phyloP scores from a whole-genome alignment of 345 rosid genomes.

The Lepidium sativum region DNA sequence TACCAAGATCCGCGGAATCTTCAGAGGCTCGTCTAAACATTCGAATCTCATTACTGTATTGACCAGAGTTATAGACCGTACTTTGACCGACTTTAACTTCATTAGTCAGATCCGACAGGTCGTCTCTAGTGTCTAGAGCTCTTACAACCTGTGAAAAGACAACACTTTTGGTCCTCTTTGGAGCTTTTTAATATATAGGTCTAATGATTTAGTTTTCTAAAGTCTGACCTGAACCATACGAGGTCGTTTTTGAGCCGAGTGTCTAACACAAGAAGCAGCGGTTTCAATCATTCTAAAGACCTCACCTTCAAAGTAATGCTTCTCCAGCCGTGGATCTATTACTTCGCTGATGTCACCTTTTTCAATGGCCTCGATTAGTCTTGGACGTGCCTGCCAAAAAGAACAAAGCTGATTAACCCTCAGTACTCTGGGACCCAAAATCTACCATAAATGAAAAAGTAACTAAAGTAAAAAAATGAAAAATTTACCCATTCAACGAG shows the following conservation, averaged over 20 bases:
- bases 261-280: slow-evolving; percentile 71
- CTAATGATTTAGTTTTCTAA: background rate
- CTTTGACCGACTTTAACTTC: slow-evolving; percentile 87
- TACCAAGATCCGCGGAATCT: slow-evolving; percentile 18
- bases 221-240: slow-evolving; percentile 60
- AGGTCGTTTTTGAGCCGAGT: slow-evolving; percentile 58
- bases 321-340: slow-evolving; percentile 55
- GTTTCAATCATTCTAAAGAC: slow-evolving; percentile 57
- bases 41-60: slow-evolving; percentile 67
- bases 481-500: slow-evolving; percentile 90
- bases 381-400: slow-evolving; percentile 51
- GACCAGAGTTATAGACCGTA: slow-evolving; percentile 66
- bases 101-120: slow-evolving; percentile 67
- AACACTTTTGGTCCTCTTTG: background rate
- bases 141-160: slow-evolving; percentile 53
- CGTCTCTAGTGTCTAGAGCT: slow-evolving; percentile 61
- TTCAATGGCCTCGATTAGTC: slow-evolving; percentile 50
- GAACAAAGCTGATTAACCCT: background rate
- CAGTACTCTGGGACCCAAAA: background rate
- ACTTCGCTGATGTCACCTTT: slow-evolving; percentile 44
- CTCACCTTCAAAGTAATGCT: slow-evolving; percentile 45
- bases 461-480: background rate
- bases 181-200: background rate
- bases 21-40: slow-evolving; percentile 48
- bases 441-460: background rate